Percentiles rank a stretch among this genome's conserved stretches.
Evolutionary conservation across 106 monocot species (phyloP).

Genomic region (Iris macrosiphon): DNA sequence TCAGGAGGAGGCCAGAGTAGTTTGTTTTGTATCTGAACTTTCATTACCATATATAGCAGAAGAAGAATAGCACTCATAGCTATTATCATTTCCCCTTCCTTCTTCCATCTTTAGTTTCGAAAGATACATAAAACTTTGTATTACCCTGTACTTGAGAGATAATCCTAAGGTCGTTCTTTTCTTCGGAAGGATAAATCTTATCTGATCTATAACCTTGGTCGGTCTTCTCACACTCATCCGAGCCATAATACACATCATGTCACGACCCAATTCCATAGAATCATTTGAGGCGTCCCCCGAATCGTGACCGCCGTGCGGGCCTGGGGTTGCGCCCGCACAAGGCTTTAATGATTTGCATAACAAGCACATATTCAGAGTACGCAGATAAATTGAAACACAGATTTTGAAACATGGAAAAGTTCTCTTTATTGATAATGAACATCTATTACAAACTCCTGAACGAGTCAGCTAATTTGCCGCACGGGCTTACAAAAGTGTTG

Average conservation of each 20-base stretch:
- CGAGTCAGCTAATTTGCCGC: too few relatives aligned
- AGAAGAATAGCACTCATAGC: conserved; percentile 33
- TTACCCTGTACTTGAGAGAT: conserved; percentile 11
- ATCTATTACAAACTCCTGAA: too few relatives aligned
- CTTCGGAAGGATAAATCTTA: conserved; percentile 22
- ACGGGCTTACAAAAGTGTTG: too few relatives aligned
- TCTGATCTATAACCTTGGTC: conserved; percentile 16
- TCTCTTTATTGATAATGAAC: too few relatives aligned
- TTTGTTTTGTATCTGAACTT: conserved; percentile 29
- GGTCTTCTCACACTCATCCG: conserved; percentile 32
- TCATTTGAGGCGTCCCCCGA: too few relatives aligned
- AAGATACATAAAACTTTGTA: conserved; percentile 20
- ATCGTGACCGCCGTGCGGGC: too few relatives aligned
- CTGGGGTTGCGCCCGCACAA: too few relatives aligned
- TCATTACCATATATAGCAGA: conserved; percentile 49
- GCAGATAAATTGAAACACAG: too few relatives aligned
- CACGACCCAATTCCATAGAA: too few relatives aligned
- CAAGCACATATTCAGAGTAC: too few relatives aligned
- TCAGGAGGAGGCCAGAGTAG: conserved; percentile 74
- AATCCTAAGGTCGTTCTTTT: conserved; percentile 19
- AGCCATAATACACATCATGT: conserved; percentile 56
- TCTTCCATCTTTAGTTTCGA: conserved; percentile 30
- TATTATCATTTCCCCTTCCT: conserved; percentile 23
- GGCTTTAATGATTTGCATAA: too few relatives aligned
- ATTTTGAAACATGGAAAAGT: too few relatives aligned